phyloP scores from a whole-genome alignment of 331 rosid genomes.

The Stylosanthes scabra region DNA sequence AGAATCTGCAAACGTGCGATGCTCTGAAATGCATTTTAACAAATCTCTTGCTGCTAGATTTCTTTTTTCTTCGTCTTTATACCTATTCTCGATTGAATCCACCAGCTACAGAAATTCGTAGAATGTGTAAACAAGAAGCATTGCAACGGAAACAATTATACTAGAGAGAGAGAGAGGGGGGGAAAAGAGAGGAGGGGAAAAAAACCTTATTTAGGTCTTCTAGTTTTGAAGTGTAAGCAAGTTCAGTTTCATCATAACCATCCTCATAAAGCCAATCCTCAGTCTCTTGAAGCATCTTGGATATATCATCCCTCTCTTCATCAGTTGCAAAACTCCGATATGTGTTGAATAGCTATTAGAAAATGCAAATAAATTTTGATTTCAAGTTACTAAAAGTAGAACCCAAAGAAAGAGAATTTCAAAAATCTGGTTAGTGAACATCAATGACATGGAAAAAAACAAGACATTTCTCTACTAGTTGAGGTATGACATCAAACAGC shows the following conservation, averaged over 20 bases:
- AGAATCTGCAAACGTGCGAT: slow-evolving; percentile 34
- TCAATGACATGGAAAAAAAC: slow-evolving; percentile 22
- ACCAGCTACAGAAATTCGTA: slow-evolving; percentile 59
- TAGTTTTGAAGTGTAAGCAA: slow-evolving; percentile 79
- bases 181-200: no score
- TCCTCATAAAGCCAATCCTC: slow-evolving; percentile 99
- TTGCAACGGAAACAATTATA: slow-evolving; percentile 26
- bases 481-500: not conserved
- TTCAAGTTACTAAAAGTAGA: slow-evolving; percentile 28
- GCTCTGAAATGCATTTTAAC: slow-evolving; percentile 28
- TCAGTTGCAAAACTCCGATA: slow-evolving; percentile 85
- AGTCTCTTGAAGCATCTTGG: slow-evolving; percentile 84
- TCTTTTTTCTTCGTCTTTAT: slow-evolving; percentile 83
- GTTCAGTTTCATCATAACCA: slow-evolving; percentile 94
- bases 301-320: slow-evolving; percentile 81
- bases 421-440: slow-evolving; percentile 14
- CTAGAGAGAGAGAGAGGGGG: not conserved
- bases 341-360: slow-evolving; percentile 75
- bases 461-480: not conserved
- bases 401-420: slow-evolving; percentile 29
- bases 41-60: slow-evolving; percentile 49
- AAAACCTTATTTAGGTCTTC: slow-evolving; percentile 81
- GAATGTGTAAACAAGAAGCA: slow-evolving; percentile 42
- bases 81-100: slow-evolving; percentile 89
- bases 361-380: slow-evolving; percentile 38